Evolutionary conservation across 305 asterid species (phyloP).

Genomic region (Fraxinus baroniana): DNA sequence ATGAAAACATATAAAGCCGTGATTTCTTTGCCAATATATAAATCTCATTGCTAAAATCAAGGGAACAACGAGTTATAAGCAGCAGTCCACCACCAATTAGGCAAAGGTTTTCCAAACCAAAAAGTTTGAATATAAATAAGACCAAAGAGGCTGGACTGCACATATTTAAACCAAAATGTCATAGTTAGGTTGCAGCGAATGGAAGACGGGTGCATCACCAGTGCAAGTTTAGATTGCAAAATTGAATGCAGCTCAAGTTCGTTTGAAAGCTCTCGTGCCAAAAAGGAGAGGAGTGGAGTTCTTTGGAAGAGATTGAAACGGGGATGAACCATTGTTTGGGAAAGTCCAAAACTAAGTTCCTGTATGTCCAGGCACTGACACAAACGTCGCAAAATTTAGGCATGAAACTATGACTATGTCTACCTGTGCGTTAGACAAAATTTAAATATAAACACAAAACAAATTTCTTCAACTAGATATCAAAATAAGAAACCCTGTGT

Average conservation of each 20-base stretch:
- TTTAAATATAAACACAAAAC: background rate
- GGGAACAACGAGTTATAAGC: background rate
- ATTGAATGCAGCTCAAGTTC: background rate
- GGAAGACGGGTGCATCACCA: background rate
- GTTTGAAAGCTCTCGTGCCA: background rate
- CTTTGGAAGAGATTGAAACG: background rate
- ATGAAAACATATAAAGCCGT: background rate
- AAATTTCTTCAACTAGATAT: background rate
- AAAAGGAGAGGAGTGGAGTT: background rate
- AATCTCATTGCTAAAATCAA: background rate
- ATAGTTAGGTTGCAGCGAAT: background rate
- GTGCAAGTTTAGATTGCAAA: background rate
- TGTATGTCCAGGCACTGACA: background rate
- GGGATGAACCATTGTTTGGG: background rate
- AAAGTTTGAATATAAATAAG: background rate
- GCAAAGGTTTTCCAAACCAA: background rate
- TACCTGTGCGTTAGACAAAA: background rate
- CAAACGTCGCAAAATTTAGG: background rate
- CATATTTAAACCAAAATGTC: background rate
- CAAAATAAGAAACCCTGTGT: slow-evolving; percentile 8
- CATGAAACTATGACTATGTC: background rate
- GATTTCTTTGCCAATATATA: background rate
- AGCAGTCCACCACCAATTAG: background rate
- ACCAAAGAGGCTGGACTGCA: background rate
- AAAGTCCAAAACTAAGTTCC: background rate